Base-by-base conservation (phyloP, 148 eudicot genomes). In the Suaeda aralocaspica region DNA sequence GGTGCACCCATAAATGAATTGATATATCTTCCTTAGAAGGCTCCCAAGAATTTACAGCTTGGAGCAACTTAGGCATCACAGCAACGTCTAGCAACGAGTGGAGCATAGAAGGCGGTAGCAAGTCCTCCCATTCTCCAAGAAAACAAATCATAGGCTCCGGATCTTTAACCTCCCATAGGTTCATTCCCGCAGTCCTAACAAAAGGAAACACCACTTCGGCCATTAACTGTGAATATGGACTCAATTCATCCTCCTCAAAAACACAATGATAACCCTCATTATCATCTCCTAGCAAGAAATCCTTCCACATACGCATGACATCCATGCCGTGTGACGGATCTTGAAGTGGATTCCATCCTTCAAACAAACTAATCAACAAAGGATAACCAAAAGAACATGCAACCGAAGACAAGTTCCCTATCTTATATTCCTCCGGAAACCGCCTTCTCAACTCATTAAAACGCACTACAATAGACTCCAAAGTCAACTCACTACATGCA, bases 131-230 rank as follows among this genome's bases (percentile, higher is more conserved):
- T 16, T 76, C 77, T 46, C 90, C 98, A 25, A 90, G 72, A 69
- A 86, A 88, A 33, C 78, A 71, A 59, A 93, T 88, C 92, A 90
- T 87, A 1, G 98, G 96, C 59, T 93, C 98, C 2, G 98, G 92
- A 62, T 93, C 96, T 70, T 90, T 84, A 21, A 91, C 88, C 78
- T 92, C 89, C 96, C 98, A 93, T 31, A 89, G 82, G 72, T 88
- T 88, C 52, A 87, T 90, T 33, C 92, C 89, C 0, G 88, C 89
- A 77, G 88, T 90, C 74, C 94, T 86, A 19, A 93, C 88, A 31
- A 90, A 94, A 58, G 98, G 98, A 69, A 88, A 88, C 64, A 93
- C 92, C 41, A 90, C 95, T 73, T 93, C 96, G 84, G 80, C 84
- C 55, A 90, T 73, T 69, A 93, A 74, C 76, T 85, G 96, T 41